Percentiles rank a stretch among this genome's conserved stretches.
phyloP scores from a whole-genome alignment of 352 stramenopile species.

The Plasmopara muralis region DNA sequence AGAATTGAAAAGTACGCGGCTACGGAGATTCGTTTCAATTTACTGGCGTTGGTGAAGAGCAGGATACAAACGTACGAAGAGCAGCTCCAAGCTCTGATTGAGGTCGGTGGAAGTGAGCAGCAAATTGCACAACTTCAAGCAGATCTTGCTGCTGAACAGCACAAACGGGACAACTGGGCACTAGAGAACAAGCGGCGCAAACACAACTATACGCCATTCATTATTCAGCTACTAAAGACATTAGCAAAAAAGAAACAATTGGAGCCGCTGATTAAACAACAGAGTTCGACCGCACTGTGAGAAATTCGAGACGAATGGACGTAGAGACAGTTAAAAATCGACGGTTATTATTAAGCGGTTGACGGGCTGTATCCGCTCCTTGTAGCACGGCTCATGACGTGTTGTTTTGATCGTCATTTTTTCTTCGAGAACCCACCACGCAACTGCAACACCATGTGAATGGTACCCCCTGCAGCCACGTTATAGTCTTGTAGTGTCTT shows the following conservation, averaged over 20 bases:
- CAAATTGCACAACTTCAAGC: conserved; percentile 41
- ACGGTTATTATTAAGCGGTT: neutral
- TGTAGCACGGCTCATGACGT: conserved; percentile 9
- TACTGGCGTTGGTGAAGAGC: conserved; percentile 90
- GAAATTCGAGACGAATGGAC: conserved; percentile 1
- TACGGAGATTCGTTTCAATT: conserved; percentile 95
- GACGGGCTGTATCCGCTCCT: conserved; percentile 9
- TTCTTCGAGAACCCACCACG: conserved; percentile 82
- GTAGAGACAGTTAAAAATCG: conserved; percentile 4
- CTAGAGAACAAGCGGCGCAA: conserved; percentile 91
- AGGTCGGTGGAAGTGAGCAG: conserved; percentile 29
- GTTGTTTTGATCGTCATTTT: conserved; percentile 23
- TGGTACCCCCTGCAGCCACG: conserved; percentile 93
- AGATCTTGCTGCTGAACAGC: conserved; percentile 41
- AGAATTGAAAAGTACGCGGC: conserved; percentile 88
- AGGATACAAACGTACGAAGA: conserved; percentile 51
- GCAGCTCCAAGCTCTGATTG: conserved; percentile 33
- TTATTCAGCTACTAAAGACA: conserved; percentile 89
- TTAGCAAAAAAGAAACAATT: conserved; percentile 88
- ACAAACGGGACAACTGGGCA: conserved; percentile 76
- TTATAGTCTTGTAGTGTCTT: conserved; percentile 97
- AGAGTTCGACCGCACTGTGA: conserved; percentile 31
- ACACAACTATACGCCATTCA: conserved; percentile 97
- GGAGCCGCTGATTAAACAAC: conserved; percentile 66
- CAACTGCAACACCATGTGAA: conserved; percentile 99